Conservation (phyloP, 106 monocot species). For the Alisma plantagoaquatica region DNA sequence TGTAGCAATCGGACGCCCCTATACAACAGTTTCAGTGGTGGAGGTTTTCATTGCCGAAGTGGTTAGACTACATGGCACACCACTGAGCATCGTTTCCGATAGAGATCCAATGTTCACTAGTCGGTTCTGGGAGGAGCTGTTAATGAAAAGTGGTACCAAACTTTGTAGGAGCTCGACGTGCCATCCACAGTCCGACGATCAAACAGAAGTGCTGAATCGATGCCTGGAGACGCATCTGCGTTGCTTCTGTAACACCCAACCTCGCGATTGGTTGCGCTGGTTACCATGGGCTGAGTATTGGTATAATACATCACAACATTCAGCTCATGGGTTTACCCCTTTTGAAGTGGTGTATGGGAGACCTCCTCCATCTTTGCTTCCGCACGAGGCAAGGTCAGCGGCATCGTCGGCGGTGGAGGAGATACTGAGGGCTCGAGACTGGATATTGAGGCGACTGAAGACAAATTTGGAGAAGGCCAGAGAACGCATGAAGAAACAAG, state of each 20-base stretch:
- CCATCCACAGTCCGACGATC: neutral
- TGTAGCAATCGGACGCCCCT: neutral
- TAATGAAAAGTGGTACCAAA: neutral
- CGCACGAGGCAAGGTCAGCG: neutral
- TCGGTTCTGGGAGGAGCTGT: neutral
- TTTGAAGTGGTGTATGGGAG: neutral
- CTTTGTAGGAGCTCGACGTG: neutral
- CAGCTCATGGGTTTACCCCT: neutral
- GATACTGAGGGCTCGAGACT: neutral
- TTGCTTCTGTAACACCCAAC: neutral
- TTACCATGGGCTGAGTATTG: neutral
- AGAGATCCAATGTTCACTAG: neutral
- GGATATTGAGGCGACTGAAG: neutral
- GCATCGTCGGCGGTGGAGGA: neutral
- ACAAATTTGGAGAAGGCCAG: neutral
- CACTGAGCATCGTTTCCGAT: neutral
- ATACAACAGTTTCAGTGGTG: neutral
- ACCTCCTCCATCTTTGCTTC: neutral
- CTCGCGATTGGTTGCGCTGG: neutral
- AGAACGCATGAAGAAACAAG: neutral
- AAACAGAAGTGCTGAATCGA: neutral
- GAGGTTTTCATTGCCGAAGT: neutral
- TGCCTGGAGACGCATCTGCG: neutral
- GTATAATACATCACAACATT: neutral
- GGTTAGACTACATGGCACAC: neutral